Evolutionary conservation across 169 alveolate species (phyloP).

Genomic region (Neospora caninum): DNA sequence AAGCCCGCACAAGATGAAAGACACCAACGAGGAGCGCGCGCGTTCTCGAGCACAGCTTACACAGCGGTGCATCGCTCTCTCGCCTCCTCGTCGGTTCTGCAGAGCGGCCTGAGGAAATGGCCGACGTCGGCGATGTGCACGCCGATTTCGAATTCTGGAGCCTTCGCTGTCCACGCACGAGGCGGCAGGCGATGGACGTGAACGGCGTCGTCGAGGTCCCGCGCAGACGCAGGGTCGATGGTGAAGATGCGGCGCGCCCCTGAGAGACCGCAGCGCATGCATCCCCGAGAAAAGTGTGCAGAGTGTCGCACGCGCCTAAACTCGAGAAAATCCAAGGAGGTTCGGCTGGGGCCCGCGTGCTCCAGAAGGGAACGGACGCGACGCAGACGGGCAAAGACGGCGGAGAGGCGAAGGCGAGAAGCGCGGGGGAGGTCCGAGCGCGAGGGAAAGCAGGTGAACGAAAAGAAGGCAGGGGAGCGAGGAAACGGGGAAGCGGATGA

Average conservation of each 20-base stretch:
- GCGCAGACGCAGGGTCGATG: constrained; percentile 80
- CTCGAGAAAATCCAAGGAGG: no score
- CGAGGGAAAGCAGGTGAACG: no score
- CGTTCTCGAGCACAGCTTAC: constrained; percentile 80
- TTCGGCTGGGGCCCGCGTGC: no score
- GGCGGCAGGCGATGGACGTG: constrained; percentile 26
- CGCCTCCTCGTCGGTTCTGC: constrained; percentile 94
- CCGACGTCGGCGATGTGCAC: constrained; percentile 98
- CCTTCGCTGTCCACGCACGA: background rate
- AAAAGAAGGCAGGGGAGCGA: background rate
- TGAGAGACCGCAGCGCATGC: background rate
- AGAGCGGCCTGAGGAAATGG: constrained; percentile 89
- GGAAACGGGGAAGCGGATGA: no score
- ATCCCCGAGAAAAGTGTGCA: no score
- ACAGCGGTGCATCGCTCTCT: constrained; percentile 90
- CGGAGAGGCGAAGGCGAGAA: no score
- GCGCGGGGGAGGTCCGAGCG: no score
- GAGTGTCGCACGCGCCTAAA: no score
- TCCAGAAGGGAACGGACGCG: no score
- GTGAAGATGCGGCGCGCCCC: constrained; percentile 66
- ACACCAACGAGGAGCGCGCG: no score
- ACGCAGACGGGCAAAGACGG: no score
- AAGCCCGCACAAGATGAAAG: no score
- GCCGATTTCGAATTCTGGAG: constrained; percentile 83
- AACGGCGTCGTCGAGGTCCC: constrained; percentile 82